Base-by-base conservation (phyloP, 257 asterid genomes). In the Jaltomata sinuosa region DNA sequence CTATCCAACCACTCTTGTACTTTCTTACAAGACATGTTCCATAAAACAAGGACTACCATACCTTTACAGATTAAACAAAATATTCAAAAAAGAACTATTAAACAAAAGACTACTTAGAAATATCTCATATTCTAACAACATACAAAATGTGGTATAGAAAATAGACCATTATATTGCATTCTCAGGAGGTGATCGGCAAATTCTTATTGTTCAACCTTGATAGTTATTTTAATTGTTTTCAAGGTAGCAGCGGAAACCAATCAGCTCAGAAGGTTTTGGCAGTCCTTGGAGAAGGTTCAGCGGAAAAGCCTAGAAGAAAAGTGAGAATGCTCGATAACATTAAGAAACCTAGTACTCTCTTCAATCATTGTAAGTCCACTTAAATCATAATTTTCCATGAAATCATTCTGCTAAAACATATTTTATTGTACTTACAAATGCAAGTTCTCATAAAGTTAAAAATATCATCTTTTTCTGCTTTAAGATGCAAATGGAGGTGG, bases 401-500 rank as follows among this genome's bases (percentile, higher is more conserved):
- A 57, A 57, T 15, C 11, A 25, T 38, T 84, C 57, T 16, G 18
- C 29, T 52, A 29, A 15, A 76, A 72, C 22, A 61, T 61, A 59
- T n/a, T 55, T 6, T 8, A 47, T 16, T 21, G 80, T 5, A 21
- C 49, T 77, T 47, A n/a, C 8, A 22, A 6, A 1, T 50, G 2
- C 47, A 78, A 78, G 67, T 57, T 57, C 1, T 52, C 45, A 38
- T 78, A 27, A 25, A 78, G 16, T 5, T 15, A 29, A 78, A 78
- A 59, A 57, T 31, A 18, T 36, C 11, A 52, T 68, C 11, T n/a
- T 34, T 29, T 6, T 59, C 27, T 68, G n/a, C 11, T 84, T 62
- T 88, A 90, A 95, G 98, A 95, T 89, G 92, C 92, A 81, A 93
- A 92, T 84, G 98, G 99, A 10, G 90, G 91, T 57, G 98, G 98